phyloP scores from a whole-genome alignment of 331 rosid genomes.

The Pyrus hybrid region DNA sequence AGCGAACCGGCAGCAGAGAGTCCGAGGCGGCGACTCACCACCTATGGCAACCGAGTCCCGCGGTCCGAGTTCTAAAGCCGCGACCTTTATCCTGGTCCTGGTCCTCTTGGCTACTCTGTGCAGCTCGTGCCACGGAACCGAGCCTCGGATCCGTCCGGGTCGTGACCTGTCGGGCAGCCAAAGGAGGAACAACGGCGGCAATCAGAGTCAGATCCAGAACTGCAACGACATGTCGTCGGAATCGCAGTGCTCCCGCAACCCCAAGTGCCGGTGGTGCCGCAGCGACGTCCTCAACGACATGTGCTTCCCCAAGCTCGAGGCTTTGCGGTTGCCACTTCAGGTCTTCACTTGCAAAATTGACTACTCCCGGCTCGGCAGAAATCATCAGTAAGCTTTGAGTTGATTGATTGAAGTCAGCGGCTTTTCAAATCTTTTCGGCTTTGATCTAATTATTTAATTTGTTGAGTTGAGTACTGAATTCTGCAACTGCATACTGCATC shows the following conservation, averaged over 20 bases:
- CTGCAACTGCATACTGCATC: background rate
- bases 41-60: slow-evolving; percentile 24
- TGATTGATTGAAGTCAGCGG: background rate
- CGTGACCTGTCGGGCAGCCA: slow-evolving; percentile 18
- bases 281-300: slow-evolving; percentile 68
- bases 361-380: background rate
- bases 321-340: slow-evolving; percentile 65
- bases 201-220: slow-evolving; percentile 23
- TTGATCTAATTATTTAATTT: background rate
- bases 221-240: slow-evolving; percentile 43
- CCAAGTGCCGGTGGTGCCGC: slow-evolving; percentile 78
- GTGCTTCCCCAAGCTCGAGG: slow-evolving; percentile 69
- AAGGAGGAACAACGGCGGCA: slow-evolving; percentile 2
- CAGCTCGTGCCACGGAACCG: slow-evolving; percentile 23
- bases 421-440: background rate
- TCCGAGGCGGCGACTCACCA: too few relatives aligned
- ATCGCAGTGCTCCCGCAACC: slow-evolving; percentile 50
- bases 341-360: slow-evolving; percentile 60
- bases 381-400: background rate
- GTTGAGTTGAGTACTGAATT: background rate
- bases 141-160: slow-evolving; percentile 6
- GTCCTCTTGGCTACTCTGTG: slow-evolving; percentile 7
- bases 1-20: too few relatives aligned
- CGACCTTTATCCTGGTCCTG: slow-evolving; percentile 13
- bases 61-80: background rate